Percentiles rank a stretch among this genome's conserved stretches.
These are phyloP conservation scores for Halocafeteria seosinensis DNA, from an alignment of 108 stramenopile genomes.

Conservation along the genomic window DNA sequence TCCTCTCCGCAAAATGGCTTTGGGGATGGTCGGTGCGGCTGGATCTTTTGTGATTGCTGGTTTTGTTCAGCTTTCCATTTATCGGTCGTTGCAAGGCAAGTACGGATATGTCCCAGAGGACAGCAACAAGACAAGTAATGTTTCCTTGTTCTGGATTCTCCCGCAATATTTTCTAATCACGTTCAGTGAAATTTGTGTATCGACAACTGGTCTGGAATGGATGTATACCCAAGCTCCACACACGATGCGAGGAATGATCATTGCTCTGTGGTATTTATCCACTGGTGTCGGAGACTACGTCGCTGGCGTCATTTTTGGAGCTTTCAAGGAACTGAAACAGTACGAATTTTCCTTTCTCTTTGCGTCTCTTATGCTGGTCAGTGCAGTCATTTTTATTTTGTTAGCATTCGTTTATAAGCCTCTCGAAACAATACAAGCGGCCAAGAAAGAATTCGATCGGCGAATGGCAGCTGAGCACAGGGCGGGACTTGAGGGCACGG, in stretches of 20 bases:
- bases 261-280: constrained; percentile 33
- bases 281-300: constrained; percentile 44
- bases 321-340: not conserved
- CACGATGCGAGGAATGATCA: constrained; percentile 25
- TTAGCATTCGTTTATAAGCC: not conserved
- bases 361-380: not conserved
- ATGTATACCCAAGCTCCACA: constrained; percentile 38
- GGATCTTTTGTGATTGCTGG: constrained; percentile 33
- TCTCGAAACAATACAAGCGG: too few species aligned
- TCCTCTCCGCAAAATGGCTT: constrained; percentile 35
- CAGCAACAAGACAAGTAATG: not conserved
- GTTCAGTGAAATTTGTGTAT: constrained; percentile 42
- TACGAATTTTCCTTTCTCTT: not conserved
- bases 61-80: constrained; percentile 28
- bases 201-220: constrained; percentile 44
- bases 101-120: too few species aligned
- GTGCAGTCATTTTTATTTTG: not conserved
- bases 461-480: too few species aligned
- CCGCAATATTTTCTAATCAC: constrained; percentile 48
- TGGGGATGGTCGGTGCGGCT: constrained; percentile 43
- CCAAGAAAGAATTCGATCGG: too few species aligned
- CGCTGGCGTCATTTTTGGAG: constrained; percentile 21
- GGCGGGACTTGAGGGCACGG: too few species aligned
- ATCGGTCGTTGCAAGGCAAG: too few species aligned
- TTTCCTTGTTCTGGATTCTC: constrained; percentile 43